These are phyloP conservation scores for Zasmidium citrigriseum DNA, from an alignment of 2,329 filamentous ascomycete genomes.

Conservation along the genomic window DNA sequence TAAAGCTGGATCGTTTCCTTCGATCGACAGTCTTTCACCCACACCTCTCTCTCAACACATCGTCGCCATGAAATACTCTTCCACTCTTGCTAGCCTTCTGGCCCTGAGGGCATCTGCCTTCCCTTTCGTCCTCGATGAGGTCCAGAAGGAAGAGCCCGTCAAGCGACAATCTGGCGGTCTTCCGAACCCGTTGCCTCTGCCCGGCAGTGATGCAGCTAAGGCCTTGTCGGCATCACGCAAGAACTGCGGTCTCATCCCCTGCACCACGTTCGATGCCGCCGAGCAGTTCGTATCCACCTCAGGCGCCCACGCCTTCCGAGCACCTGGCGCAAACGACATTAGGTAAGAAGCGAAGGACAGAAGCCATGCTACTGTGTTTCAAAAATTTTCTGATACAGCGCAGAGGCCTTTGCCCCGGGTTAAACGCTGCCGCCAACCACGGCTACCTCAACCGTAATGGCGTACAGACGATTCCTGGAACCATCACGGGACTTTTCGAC, in stretches of 20 bases:
- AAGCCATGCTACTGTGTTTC: no score
- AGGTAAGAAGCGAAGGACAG: no score
- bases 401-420: slow-evolving; percentile 21
- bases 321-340: slow-evolving; percentile 16
- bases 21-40: no score
- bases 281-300: slow-evolving; percentile 3
- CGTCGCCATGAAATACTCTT: slow-evolving; percentile 5
- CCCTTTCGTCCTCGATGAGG: slow-evolving; percentile 1
- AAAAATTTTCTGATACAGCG: no score
- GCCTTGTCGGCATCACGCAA: not conserved
- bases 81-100: not conserved
- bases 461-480: slow-evolving; percentile 27
- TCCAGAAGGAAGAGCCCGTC: not conserved
- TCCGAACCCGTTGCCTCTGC: not conserved
- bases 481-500: slow-evolving; percentile 23
- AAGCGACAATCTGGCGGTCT: not conserved
- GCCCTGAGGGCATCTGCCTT: slow-evolving; percentile 2
- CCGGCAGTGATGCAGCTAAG: not conserved
- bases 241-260: slow-evolving; percentile 5
- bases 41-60: no score
- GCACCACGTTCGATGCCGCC: not conserved
- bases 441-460: slow-evolving; percentile 18
- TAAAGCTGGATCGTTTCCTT: no score
- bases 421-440: slow-evolving; percentile 28
- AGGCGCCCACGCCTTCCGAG: not conserved